Evolutionary conservation across 1,284 basidiomycete species (phyloP).

Genomic region (Vanrija sp.): DNA sequence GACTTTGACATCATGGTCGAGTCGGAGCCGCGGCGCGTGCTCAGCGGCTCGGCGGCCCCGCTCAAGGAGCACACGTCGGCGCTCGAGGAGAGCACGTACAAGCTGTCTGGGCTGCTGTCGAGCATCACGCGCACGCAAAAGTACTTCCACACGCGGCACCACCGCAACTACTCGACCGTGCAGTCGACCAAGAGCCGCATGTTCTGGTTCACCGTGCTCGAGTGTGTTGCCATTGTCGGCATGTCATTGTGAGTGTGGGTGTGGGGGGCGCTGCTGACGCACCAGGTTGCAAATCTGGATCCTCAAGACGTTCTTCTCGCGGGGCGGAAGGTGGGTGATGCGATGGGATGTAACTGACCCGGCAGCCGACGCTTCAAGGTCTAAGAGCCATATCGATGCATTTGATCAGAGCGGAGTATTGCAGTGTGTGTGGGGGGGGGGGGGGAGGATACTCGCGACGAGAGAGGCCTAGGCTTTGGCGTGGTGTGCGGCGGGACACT

Average conservation of each 20-base stretch:
- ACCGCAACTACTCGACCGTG: conserved; percentile 39
- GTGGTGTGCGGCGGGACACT: too few relatives aligned
- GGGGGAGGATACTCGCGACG: too few relatives aligned
- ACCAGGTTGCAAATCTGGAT: conserved; percentile 78
- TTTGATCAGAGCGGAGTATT: not conserved
- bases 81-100: conserved; percentile 88
- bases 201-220: conserved; percentile 83
- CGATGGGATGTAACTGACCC: too few relatives aligned
- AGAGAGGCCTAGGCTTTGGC: too few relatives aligned
- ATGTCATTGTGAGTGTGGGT: conserved; percentile 59
- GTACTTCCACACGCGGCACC: conserved; percentile 54
- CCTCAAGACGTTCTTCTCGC: conserved; percentile 88
- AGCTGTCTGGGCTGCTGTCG: conserved; percentile 76
- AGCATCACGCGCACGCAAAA: conserved; percentile 87
- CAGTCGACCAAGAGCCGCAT: conserved; percentile 53
- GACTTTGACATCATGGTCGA: conserved; percentile 99
- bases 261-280: not conserved
- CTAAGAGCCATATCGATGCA: conserved; percentile 9
- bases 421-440: too few relatives aligned
- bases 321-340: conserved; percentile 50
- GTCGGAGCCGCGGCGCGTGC: conserved; percentile 80
- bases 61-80: conserved; percentile 84
- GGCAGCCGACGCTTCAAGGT: conserved; percentile 24
- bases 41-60: conserved; percentile 62
- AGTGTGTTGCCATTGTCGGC: conserved; percentile 67